Percentiles rank a stretch among this genome's conserved stretches.
Evolutionary conservation across 306 rosid species (phyloP).

Genomic region (Malus fusca): DNA sequence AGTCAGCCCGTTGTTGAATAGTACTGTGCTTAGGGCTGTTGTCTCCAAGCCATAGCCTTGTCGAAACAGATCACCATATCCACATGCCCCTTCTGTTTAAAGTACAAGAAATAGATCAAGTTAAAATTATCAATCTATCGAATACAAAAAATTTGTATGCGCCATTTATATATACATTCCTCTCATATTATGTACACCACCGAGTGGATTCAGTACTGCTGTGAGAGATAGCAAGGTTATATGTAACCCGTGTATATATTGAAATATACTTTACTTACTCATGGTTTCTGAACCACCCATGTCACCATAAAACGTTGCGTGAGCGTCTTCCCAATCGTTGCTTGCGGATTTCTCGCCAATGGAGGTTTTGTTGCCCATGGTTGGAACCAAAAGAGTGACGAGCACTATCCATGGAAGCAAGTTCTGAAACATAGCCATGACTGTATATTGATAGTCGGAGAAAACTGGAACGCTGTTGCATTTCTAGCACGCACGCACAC

Average conservation of each 20-base stretch:
- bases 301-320: slow-evolving; percentile 72
- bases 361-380: not conserved
- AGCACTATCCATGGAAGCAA: slow-evolving; percentile 2
- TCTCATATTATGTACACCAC: not conserved
- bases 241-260: not conserved
- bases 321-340: slow-evolving; percentile 32
- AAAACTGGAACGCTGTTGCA: not conserved
- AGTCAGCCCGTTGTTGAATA: slow-evolving; percentile 36
- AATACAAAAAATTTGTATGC: not conserved
- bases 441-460: not conserved
- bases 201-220: not conserved
- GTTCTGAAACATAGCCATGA: slow-evolving; percentile 20
- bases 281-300: slow-evolving; percentile 47
- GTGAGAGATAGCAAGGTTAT: not conserved
- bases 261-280: slow-evolving; percentile 32
- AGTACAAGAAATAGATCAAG: not conserved
- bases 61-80: slow-evolving; percentile 43
- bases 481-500: not conserved
- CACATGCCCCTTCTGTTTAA: slow-evolving; percentile 61
- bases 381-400: slow-evolving; percentile 8
- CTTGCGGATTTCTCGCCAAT: not conserved
- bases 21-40: slow-evolving; percentile 46
- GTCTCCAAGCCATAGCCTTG: slow-evolving; percentile 64
- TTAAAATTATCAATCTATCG: not conserved
- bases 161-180: not conserved